These are phyloP conservation scores for Centaurea solstitialis DNA, from an alignment of 129 eudicot species.

Conservation along the genomic window DNA sequence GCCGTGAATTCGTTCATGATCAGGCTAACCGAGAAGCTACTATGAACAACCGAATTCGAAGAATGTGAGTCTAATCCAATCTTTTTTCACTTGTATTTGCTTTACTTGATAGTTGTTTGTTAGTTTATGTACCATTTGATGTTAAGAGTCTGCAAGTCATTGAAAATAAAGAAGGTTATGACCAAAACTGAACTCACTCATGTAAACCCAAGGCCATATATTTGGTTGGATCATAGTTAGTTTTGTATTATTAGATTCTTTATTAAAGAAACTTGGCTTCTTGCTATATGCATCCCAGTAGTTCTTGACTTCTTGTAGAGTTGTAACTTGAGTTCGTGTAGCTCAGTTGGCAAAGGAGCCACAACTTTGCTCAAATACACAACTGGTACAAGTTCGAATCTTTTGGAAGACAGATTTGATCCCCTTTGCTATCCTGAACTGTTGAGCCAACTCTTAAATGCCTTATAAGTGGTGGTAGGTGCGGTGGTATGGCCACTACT, in stretches of 20 bases:
- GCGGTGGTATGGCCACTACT: no score
- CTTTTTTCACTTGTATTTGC: background rate
- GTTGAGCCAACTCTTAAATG: no score
- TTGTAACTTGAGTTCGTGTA: background rate
- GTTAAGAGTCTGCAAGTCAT: conserved; percentile 24
- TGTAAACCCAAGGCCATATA: conserved; percentile 24
- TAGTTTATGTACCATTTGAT: conserved; percentile 19
- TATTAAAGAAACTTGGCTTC: conserved; percentile 6
- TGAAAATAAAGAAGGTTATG: conserved; percentile 27
- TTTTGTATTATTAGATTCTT: conserved; percentile 11
- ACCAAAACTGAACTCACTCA: conserved; percentile 20
- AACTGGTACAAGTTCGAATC: no score
- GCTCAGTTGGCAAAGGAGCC: no score
- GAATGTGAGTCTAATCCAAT: conserved; percentile 1
- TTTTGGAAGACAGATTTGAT: no score
- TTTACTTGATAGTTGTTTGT: conserved; percentile 25
- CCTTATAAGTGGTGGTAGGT: no score
- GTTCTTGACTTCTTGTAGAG: background rate
- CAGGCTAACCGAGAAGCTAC: conserved; percentile 73
- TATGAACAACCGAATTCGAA: conserved; percentile 13
- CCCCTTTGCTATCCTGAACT: no score
- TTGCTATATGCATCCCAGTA: background rate
- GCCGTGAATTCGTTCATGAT: conserved; percentile 89
- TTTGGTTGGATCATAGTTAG: conserved; percentile 13
- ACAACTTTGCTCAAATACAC: no score